Base-by-base conservation (phyloP, 331 rosid species). In the Arachis monticola region DNA sequence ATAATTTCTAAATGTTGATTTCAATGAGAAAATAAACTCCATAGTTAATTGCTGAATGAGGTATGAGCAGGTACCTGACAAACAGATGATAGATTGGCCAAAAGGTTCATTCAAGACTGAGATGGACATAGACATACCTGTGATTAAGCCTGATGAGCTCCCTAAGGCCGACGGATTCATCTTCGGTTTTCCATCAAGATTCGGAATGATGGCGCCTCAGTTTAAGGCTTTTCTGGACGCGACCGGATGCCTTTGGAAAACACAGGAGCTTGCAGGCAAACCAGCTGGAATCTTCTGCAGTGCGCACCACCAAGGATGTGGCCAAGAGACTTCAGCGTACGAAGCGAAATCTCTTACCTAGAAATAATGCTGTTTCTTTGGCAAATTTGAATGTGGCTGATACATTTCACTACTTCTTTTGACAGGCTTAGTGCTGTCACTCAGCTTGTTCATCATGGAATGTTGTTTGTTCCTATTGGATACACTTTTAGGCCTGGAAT, bases 121-220 rank as follows among this genome's bases (percentile, higher is more conserved):
- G 27, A 22, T 22, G 27, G 27, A 22, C 27, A 22, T 22, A 22
- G 96, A 91, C 61, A 89, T 72, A 41, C 90, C 90, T 1, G 41
- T 84, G 85, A 91, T 93, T 64, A 84, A 96, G 2, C 91, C 98
- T 9, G 79, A 81, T 31, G 96, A 93, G 69, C 94, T 93, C 41
- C 27, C 96, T 7, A 97, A 91, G 6, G 98, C 94, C 40, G 98
- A 93, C 30, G 98, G 98, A 10, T 87, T 91, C 41, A 62, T 93
- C 47, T 91, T 93, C 11, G 98, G 98, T 31, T 93, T 93, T 77
- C 98, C 98, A 70, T 91, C 98, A 70, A 91, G 98, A 87, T 93
- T 85, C 72, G 98, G 98, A 77, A 93, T 93, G 97, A 93, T 93
- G 98, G 85, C 96, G 55, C 94, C 98, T 80, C 98, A 93, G 80